Conservation (phyloP, 148 eudicot genomes). For the Tetragonia tetragonoides region DNA sequence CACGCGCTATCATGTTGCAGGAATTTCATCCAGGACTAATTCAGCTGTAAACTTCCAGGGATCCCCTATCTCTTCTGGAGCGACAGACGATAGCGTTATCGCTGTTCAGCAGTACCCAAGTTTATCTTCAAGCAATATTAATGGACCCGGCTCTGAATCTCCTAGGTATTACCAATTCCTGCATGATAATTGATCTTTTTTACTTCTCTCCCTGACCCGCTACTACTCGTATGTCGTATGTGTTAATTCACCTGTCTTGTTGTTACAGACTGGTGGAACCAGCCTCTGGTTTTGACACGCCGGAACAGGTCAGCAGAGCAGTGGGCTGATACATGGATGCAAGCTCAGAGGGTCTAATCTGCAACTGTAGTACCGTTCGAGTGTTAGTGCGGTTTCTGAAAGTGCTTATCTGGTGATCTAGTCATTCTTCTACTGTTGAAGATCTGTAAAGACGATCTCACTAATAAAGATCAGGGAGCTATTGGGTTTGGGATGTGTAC, state of each 20-base stretch:
- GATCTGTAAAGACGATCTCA: constrained; percentile 10
- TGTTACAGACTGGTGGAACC: constrained; percentile 15
- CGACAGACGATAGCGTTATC: constrained; percentile 26
- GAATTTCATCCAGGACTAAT: constrained; percentile 41
- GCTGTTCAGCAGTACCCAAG: constrained; percentile 32
- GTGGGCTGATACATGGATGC: neutral
- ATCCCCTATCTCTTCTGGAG: constrained; percentile 37
- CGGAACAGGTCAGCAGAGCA: constrained; percentile 13
- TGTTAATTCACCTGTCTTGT: neutral
- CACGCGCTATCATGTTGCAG: constrained; percentile 28
- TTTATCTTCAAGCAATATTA: constrained; percentile 29
- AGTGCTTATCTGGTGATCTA: neutral
- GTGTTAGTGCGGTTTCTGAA: neutral
- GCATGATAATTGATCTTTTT: neutral
- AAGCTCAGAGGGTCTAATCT: neutral
- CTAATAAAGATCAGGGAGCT: constrained; percentile 4
- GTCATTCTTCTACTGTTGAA: neutral
- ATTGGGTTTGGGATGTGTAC: constrained; percentile 10
- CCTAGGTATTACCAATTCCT: constrained; percentile 30
- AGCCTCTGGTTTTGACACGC: constrained; percentile 2
- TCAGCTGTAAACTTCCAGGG: constrained; percentile 33
- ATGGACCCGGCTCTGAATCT: constrained; percentile 24
- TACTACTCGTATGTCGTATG: too few species aligned
- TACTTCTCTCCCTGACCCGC: neutral
- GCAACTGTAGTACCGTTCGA: neutral